phyloP scores from a whole-genome alignment of 2,329 filamentous ascomycete species.

The Penicillium crustosum region DNA sequence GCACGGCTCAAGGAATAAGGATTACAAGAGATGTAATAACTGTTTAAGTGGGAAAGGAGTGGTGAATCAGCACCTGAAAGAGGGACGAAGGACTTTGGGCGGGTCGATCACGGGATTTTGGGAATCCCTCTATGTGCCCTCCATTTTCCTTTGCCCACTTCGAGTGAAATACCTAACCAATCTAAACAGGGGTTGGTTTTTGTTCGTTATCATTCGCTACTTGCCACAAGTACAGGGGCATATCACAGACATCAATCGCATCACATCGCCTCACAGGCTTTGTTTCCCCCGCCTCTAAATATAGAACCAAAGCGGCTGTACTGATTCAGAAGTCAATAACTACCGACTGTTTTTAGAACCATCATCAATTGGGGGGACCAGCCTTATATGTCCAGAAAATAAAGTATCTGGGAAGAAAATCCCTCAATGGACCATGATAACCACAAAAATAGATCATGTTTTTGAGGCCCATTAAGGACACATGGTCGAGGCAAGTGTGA shows the following conservation, averaged over 20 bases:
- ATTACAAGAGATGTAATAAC: background rate
- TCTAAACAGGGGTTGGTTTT: background rate
- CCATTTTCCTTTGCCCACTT: background rate
- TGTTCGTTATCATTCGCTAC: background rate
- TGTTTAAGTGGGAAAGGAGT: slow-evolving; percentile 1
- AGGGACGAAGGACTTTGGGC: slow-evolving; percentile 1
- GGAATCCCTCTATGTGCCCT: slow-evolving; percentile 1
- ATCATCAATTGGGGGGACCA: background rate
- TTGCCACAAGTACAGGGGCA: background rate
- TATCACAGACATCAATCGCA: background rate
- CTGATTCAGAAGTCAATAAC: background rate
- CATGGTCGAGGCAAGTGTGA: background rate
- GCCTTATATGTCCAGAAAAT: background rate
- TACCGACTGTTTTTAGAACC: background rate
- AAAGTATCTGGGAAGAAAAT: background rate
- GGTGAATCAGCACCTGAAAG: background rate
- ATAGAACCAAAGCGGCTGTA: slow-evolving; percentile 3
- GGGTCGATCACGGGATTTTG: slow-evolving; percentile 21
- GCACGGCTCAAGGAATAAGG: background rate
- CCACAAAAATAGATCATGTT: background rate
- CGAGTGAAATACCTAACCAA: background rate
- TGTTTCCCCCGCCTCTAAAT: slow-evolving; percentile 19
- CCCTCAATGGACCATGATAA: background rate
- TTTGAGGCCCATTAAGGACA: background rate
- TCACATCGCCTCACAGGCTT: background rate